phyloP scores from a whole-genome alignment of 2,329 filamentous ascomycete species.

The Reticulascus tulasneorum region DNA sequence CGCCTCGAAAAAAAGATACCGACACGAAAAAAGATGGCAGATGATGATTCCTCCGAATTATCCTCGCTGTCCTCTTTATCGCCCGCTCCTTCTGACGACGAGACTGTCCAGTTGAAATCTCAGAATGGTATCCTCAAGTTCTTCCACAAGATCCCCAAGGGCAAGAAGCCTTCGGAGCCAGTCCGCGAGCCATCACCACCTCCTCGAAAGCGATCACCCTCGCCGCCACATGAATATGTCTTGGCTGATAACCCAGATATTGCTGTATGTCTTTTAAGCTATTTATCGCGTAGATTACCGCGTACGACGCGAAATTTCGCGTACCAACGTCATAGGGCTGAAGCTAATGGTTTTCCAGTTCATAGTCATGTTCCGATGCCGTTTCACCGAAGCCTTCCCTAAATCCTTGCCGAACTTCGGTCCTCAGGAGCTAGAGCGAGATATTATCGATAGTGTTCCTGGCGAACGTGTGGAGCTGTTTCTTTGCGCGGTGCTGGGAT shows the following conservation, averaged over 20 bases:
- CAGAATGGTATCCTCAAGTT: conserved; percentile 59
- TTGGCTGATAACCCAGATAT: conserved; percentile 89
- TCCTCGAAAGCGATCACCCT: conserved; percentile 75
- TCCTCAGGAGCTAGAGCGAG: conserved; percentile 90
- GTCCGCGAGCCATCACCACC: conserved; percentile 60
- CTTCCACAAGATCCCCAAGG: conserved; percentile 56
- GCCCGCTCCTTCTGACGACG: conserved; percentile 39
- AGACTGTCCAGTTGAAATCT: conserved; percentile 46
- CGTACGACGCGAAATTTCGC: conserved; percentile 51
- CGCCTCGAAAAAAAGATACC: conserved; percentile 1
- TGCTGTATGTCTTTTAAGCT: conserved; percentile 76
- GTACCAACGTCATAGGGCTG: conserved; percentile 30
- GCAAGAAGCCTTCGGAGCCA: conserved; percentile 32
- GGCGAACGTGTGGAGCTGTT: conserved; percentile 84
- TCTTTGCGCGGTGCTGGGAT: conserved; percentile 80
- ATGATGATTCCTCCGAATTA: conserved; percentile 61
- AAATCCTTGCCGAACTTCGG: conserved; percentile 86
- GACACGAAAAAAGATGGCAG: conserved; percentile 47
- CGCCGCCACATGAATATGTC: conserved; percentile 85
- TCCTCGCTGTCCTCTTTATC: conserved; percentile 52
- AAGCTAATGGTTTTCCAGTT: conserved; percentile 58
- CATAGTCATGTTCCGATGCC: conserved; percentile 95
- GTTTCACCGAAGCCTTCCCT: conserved; percentile 86
- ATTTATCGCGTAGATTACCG: conserved; percentile 33
- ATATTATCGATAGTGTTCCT: conserved; percentile 71